Base-by-base conservation (phyloP, 2,329 filamentous ascomycete genomes). In the Leptosphaerulina australis region DNA sequence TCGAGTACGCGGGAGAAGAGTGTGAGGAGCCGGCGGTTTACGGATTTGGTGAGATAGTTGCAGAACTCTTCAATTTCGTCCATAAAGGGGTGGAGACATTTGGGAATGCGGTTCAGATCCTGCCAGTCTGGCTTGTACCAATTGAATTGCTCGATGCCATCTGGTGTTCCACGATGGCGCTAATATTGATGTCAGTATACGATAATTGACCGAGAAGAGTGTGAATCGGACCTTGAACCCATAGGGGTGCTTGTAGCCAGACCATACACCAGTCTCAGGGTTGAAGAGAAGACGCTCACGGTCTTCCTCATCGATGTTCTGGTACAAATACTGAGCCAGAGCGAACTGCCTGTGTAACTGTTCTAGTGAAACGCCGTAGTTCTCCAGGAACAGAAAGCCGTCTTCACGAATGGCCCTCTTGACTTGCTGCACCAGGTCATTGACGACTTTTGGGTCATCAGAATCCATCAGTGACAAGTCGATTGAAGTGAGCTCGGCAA, bases 131-230 rank as follows among this genome's bases (percentile, higher is more conserved):
- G 63, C 18, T 70, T 74, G 66, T 81, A 81, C 74, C 75, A 81
- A 65, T 81, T 81, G 66, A 81, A 82, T 51, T 81, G 79, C 55
- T 82, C 79, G 44, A 81, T 81, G 3, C 78, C 79, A 57, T 81
- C 79, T 12, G 71, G 61, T 10, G 69, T 59, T 1, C 76, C 77
- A 2, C 69, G 72, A 29, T 76, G 63, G 35, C 77, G 56, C 56
- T 62, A 28, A 2, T 8, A 26, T 20, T 20, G 30, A 6, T 39
- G 25, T 50, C 12, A 50, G 24, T 15, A 25, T 37, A n/a, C n/a
- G n/a, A n/a, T n/a, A n/a, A n/a, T n/a, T n/a, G n/a, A n/a, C n/a
- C n/a, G n/a, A n/a, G n/a, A n/a, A n/a, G n/a, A n/a, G n/a, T n/a
- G n/a, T n/a, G n/a, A 26, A 5, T 15, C 45, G 21, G 55, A 62